phyloP scores from a whole-genome alignment of 164 flowering plant genomes.

The Warburgia ugandensis region DNA sequence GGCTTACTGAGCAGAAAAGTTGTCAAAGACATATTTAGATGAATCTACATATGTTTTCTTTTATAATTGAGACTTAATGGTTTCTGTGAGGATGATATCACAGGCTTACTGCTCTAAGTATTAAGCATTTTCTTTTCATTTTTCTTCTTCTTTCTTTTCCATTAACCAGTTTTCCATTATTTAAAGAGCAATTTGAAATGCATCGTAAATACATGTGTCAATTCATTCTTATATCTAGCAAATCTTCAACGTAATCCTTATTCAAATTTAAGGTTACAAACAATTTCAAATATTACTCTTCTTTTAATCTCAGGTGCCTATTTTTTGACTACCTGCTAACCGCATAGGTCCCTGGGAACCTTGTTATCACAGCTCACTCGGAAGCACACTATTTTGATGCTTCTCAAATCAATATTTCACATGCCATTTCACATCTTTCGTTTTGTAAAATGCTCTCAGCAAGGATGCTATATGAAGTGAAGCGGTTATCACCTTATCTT shows the following conservation, averaged over 20 bases:
- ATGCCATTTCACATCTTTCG: conserved; percentile 67
- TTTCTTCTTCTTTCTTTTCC: no score
- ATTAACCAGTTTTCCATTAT: no score
- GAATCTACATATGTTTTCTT: no score
- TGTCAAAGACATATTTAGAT: no score
- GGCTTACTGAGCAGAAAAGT: no score
- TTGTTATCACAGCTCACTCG: conserved; percentile 82
- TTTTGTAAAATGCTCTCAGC: conserved; percentile 66
- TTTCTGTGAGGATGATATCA: no score
- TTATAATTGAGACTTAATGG: no score
- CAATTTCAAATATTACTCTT: neutral
- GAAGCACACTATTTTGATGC: conserved; percentile 88
- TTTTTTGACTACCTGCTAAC: neutral
- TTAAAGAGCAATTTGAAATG: no score
- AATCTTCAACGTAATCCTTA: neutral
- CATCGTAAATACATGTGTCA: no score
- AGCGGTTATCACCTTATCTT: conserved; percentile 63
- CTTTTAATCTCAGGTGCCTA: neutral
- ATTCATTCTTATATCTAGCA: no score
- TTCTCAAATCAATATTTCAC: conserved; percentile 92
- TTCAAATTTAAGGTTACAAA: neutral
- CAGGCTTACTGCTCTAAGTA: no score
- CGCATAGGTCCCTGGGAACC: conserved; percentile 94
- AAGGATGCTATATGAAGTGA: conserved; percentile 50
- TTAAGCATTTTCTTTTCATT: no score